A percentile compares a stretch with the other conserved stretches of the same genome.
phyloP scores from a whole-genome alignment of 2,329 filamentous ascomycete genomes.

The Arthrobotrys musiformis region DNA sequence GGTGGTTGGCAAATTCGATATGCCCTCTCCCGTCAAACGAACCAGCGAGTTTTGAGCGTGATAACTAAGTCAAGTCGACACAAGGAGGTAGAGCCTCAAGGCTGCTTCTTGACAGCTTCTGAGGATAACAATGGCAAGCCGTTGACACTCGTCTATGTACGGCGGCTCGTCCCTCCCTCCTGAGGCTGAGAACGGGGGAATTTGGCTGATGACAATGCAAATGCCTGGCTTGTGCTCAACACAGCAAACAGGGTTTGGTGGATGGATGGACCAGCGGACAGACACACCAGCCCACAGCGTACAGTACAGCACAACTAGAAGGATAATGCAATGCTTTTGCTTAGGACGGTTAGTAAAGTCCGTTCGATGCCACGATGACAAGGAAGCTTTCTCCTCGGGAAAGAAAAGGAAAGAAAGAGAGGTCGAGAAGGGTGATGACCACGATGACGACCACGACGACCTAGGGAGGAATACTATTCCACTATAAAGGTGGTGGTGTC shows the following conservation, averaged over 20 bases:
- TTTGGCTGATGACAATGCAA: constrained; percentile 33
- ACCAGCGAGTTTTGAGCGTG: neutral
- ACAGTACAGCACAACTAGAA: neutral
- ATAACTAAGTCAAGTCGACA: neutral
- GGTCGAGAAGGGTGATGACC: neutral
- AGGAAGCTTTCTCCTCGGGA: neutral
- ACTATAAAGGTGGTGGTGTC: neutral
- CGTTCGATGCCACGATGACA: neutral
- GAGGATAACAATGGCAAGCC: constrained; percentile 7
- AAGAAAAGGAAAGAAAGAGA: neutral
- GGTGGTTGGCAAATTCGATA: constrained; percentile 42
- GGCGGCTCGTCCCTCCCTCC: constrained; percentile 20
- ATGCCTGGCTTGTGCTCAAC: constrained; percentile 11
- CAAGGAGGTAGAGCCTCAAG: constrained; percentile 4
- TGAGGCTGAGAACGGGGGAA: constrained; percentile 41
- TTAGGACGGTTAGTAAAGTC: neutral
- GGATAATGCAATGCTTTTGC: too few species aligned
- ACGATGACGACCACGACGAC: too few species aligned
- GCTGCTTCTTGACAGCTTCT: neutral
- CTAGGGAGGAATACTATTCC: too few species aligned
- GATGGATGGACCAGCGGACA: neutral
- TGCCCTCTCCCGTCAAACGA: constrained; percentile 29
- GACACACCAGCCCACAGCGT: neutral
- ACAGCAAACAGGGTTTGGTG: constrained; percentile 19
- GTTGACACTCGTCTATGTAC: neutral